These are phyloP conservation scores for Exophiala viscosa DNA, from an alignment of 2,329 filamentous ascomycete species.

Conservation along the genomic window DNA sequence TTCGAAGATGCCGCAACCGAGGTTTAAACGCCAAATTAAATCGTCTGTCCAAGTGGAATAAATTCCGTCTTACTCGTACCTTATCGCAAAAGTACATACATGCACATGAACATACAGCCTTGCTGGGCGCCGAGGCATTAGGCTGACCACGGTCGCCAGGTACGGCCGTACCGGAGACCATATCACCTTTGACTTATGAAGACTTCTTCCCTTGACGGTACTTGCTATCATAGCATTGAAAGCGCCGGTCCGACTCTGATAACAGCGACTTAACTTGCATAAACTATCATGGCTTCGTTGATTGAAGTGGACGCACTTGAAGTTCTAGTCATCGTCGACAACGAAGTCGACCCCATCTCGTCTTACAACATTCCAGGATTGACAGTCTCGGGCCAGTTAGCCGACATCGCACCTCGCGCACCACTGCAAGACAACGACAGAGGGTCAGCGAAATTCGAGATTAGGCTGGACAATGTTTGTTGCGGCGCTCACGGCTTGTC, in stretches of 20 bases:
- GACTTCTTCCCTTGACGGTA: too few relatives aligned
- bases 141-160: too few relatives aligned
- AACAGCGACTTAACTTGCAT: conserved; percentile 30
- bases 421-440: conserved; percentile 35
- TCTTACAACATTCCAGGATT: conserved; percentile 44
- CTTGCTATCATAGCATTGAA: not conserved
- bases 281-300: conserved; percentile 25
- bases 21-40: too few relatives aligned
- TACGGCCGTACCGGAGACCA: too few relatives aligned
- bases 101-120: too few relatives aligned
- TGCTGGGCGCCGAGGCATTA: too few relatives aligned
- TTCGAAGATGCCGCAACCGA: too few relatives aligned
- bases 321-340: conserved; percentile 51
- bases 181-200: too few relatives aligned
- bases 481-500: conserved; percentile 55
- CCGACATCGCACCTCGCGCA: conserved; percentile 40
- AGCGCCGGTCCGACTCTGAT: conserved; percentile 28
- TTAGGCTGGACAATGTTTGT: conserved; percentile 50
- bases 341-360: conserved; percentile 54
- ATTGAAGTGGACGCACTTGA: conserved; percentile 47
- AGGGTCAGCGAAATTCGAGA: conserved; percentile 43
- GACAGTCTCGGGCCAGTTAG: conserved; percentile 42
- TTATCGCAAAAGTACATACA: too few relatives aligned
- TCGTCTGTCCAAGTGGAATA: too few relatives aligned
- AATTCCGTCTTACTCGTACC: too few relatives aligned